phyloP scores from a whole-genome alignment of 371 early-diverging fungal genomes.

The Mucor indicus region DNA sequence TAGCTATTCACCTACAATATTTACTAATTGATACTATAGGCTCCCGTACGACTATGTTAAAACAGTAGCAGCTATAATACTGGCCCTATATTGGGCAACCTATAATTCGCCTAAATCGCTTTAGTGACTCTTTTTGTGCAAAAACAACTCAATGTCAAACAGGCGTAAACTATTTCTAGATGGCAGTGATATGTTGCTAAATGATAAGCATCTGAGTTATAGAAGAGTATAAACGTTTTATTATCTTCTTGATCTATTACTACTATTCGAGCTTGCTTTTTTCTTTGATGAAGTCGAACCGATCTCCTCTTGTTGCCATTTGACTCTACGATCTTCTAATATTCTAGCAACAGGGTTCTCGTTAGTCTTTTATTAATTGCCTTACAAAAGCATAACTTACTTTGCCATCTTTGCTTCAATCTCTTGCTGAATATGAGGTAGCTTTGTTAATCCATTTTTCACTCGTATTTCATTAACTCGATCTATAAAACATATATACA shows the following conservation, averaged over 20 bases:
- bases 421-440: constrained; percentile 47
- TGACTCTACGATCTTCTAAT: constrained; percentile 41
- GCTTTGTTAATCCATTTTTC: constrained; percentile 25
- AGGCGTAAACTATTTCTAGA: no score
- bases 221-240: no score
- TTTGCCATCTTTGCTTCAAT: constrained; percentile 43
- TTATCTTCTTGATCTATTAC: constrained; percentile 3
- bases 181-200: no score
- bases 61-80: no score
- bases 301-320: constrained; percentile 37
- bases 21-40: no score
- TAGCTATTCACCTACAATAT: no score
- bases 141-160: no score
- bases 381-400: constrained; percentile 9
- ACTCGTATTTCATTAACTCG: constrained; percentile 38
- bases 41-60: no score
- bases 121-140: no score
- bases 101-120: no score
- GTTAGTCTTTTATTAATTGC: not conserved
- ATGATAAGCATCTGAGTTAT: no score
- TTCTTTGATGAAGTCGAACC: constrained; percentile 2
- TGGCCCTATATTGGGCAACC: no score
- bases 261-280: not conserved
- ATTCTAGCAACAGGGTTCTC: constrained; percentile 11
- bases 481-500: constrained; percentile 13